Percentiles rank a stretch among this genome's conserved stretches.
Conservation (phyloP, 305 asterid genomes). For the Withania somnifera region DNA sequence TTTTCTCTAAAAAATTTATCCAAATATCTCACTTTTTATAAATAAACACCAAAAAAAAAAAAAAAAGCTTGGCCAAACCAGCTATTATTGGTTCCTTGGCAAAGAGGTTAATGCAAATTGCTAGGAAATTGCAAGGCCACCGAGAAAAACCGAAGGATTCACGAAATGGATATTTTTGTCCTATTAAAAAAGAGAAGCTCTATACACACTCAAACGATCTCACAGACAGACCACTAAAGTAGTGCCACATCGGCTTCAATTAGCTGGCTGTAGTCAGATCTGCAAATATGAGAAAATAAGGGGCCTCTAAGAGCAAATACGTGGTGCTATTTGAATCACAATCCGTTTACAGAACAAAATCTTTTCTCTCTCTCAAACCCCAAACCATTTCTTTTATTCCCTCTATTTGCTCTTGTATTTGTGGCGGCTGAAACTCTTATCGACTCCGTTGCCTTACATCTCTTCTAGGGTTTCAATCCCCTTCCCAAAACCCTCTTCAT, state of each 20-base stretch:
- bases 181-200: not conserved
- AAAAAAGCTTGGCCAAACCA: no score
- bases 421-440: constrained; percentile 30
- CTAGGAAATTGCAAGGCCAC: not conserved
- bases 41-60: no score
- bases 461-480: not conserved
- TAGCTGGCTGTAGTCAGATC: constrained; percentile 6
- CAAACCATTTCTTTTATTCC: constrained; percentile 18
- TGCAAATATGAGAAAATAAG: constrained; percentile 1
- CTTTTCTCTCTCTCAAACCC: constrained; percentile 21
- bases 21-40: no score
- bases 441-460: not conserved
- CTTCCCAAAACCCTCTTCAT: not conserved
- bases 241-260: constrained; percentile 4
- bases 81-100: not conserved
- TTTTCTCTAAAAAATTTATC: no score
- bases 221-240: constrained; percentile 1
- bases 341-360: constrained; percentile 1
- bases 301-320: constrained; percentile 14
- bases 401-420: no score
- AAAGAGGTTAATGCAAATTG: not conserved
- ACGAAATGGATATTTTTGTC: not conserved
- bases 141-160: not conserved
- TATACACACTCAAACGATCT: not conserved
- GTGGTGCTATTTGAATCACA: constrained; percentile 30